phyloP scores from a whole-genome alignment of 331 rosid genomes.

The Quercus tomentella region DNA sequence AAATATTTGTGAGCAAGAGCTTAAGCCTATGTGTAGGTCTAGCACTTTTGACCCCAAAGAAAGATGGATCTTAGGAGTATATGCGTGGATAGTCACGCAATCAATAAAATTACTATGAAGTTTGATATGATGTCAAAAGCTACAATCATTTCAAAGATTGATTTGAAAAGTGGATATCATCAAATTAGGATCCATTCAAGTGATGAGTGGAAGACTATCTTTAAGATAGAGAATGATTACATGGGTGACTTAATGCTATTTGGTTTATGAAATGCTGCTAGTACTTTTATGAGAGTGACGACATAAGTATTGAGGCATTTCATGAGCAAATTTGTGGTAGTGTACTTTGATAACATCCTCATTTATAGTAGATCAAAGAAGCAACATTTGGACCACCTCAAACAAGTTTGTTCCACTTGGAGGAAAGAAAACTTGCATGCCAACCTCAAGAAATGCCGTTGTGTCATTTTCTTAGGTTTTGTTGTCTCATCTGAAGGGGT shows the following conservation, averaged over 20 bases:
- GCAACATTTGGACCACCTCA: neutral
- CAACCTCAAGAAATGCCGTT: neutral
- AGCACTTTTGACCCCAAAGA: neutral
- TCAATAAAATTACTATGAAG: neutral
- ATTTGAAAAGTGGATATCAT: neutral
- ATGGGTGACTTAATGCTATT: neutral
- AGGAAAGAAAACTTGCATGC: neutral
- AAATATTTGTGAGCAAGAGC: neutral
- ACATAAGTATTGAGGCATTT: no score
- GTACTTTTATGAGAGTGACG: no score
- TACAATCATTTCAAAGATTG: no score
- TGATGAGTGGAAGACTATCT: no score
- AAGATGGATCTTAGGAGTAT: neutral
- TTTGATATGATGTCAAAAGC: neutral
- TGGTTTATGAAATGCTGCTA: no score
- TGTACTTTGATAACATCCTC: neutral
- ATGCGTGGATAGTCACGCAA: neutral
- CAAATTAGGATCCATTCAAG: no score
- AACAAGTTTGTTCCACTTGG: neutral
- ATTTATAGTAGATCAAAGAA: neutral
- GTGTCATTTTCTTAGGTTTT: neutral
- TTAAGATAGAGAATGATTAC: neutral
- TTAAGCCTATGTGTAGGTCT: neutral
- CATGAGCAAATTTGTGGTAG: neutral
- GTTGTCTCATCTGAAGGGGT: neutral